These are phyloP conservation scores for Candida montana DNA, from an alignment of 805 yeast genomes.

Conservation along the genomic window DNA sequence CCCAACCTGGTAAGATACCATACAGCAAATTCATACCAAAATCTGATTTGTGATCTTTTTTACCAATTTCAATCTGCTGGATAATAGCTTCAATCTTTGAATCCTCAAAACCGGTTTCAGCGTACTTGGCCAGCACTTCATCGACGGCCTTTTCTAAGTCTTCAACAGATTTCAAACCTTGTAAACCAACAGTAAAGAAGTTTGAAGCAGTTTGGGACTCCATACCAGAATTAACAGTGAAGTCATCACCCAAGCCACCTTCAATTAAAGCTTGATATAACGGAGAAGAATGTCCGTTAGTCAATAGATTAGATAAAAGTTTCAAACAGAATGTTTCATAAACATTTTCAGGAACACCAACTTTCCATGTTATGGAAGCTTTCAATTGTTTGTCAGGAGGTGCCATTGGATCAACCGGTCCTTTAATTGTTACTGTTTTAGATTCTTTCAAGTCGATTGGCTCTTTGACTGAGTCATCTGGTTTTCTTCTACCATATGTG, in stretches of 20 bases:
- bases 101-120: conserved; percentile 43
- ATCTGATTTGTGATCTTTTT: conserved; percentile 83
- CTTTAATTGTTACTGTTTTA: conserved; percentile 39
- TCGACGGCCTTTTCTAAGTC: conserved; percentile 43
- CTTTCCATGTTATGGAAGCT: conserved; percentile 82
- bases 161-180: conserved; percentile 56
- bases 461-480: conserved; percentile 27
- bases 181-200: conserved; percentile 79
- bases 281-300: conserved; percentile 91
- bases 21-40: conserved; percentile 79
- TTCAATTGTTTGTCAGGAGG: conserved; percentile 67
- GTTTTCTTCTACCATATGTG: conserved; percentile 47
- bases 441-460: conserved; percentile 30
- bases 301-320: conserved; percentile 61
- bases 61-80: conserved; percentile 78
- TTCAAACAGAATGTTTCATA: conserved; percentile 71
- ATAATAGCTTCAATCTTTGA: conserved; percentile 76
- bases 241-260: conserved; percentile 78
- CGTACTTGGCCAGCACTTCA: conserved; percentile 40
- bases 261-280: conserved; percentile 85
- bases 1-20: conserved; percentile 79
- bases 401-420: conserved; percentile 79
- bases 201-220: conserved; percentile 75
- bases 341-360: conserved; percentile 65
- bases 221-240: conserved; percentile 79